Conservation (phyloP, 2,329 filamentous ascomycete genomes). For the Diaporthe batatas region DNA sequence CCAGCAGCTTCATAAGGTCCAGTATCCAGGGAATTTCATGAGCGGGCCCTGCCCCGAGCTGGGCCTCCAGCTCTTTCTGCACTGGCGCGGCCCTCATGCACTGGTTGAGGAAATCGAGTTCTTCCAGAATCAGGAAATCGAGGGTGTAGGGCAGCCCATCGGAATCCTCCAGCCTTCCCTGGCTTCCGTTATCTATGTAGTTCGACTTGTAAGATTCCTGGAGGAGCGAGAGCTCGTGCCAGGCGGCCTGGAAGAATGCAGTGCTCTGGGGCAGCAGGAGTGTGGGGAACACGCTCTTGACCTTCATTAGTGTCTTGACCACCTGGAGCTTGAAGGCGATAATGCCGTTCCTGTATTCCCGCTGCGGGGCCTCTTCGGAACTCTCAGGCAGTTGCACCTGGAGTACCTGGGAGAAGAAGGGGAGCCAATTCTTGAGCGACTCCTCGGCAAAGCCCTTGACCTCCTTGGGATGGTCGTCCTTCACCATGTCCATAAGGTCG, state of each 20-base stretch:
- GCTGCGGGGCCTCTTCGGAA: conserved; percentile 64
- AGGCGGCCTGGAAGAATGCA: conserved; percentile 85
- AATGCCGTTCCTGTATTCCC: conserved; percentile 82
- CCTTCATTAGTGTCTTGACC: conserved; percentile 93
- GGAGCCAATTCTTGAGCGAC: conserved; percentile 85
- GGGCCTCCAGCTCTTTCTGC: conserved; percentile 86
- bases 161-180: conserved; percentile 89
- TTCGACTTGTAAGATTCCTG: conserved; percentile 82
- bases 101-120: conserved; percentile 94
- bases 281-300: conserved; percentile 85
- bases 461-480: conserved; percentile 89
- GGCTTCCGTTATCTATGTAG: conserved; percentile 87
- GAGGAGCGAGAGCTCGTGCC: conserved; percentile 85
- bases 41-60: conserved; percentile 74
- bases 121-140: conserved; percentile 92
- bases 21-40: conserved; percentile 83
- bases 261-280: conserved; percentile 87
- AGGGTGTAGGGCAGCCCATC: conserved; percentile 95
- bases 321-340: conserved; percentile 92
- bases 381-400: conserved; percentile 81
- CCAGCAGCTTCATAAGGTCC: conserved; percentile 87
- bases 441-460: conserved; percentile 93
- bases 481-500: conserved; percentile 95
- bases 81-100: conserved; percentile 91
- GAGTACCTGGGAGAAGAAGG: conserved; percentile 86